These are phyloP conservation scores for Trichopus zeylanicus DNA, from an alignment of 116 monocot genomes.

Conservation along the genomic window DNA sequence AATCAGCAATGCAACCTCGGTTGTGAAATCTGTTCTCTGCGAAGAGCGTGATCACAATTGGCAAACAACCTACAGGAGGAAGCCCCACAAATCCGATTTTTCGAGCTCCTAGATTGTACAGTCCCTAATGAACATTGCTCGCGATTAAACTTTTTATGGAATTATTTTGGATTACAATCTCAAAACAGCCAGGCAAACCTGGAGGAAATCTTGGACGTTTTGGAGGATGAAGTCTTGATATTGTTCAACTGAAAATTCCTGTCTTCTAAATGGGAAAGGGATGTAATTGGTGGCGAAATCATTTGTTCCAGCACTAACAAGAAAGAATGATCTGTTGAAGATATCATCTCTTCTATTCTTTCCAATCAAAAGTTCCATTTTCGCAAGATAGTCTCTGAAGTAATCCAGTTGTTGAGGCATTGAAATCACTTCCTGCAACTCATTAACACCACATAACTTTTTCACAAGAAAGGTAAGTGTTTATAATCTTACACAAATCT, in stretches of 20 bases:
- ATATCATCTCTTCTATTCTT: constrained; percentile 21
- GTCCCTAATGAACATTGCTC: constrained; percentile 11
- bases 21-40: constrained; percentile 31
- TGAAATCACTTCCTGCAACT: constrained; percentile 15
- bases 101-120: constrained; percentile 31
- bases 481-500: too few species aligned
- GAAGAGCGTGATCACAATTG: constrained; percentile 50
- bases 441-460: background rate
- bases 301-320: constrained; percentile 61
- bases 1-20: constrained; percentile 30
- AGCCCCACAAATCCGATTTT: constrained; percentile 42
- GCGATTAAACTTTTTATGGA: background rate
- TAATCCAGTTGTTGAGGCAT: constrained; percentile 34
- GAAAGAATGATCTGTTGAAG: constrained; percentile 32
- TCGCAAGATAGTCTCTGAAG: constrained; percentile 38
- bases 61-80: constrained; percentile 61
- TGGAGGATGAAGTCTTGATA: constrained; percentile 45
- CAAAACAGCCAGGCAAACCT: constrained; percentile 25
- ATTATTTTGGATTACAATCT: too few species aligned
- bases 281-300: constrained; percentile 50
- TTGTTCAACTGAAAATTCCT: constrained; percentile 29
- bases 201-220: constrained; percentile 27
- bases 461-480: background rate
- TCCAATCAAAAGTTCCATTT: constrained; percentile 28
- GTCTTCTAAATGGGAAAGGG: constrained; percentile 25